These are phyloP conservation scores for Metroxylon sagu DNA, from an alignment of 176 grass and related monocot species.

Conservation along the genomic window DNA sequence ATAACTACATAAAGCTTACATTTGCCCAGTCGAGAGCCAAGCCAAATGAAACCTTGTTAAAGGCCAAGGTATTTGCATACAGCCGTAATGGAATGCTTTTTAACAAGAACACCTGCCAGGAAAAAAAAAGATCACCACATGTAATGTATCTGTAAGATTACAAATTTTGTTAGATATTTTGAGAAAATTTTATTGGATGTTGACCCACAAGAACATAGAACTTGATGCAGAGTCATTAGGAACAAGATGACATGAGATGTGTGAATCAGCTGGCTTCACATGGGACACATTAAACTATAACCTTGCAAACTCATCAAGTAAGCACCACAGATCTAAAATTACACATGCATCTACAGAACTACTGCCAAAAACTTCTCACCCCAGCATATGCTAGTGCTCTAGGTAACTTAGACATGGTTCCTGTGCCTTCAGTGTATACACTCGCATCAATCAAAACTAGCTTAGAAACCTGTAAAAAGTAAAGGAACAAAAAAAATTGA, in stretches of 20 bases:
- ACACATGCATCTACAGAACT: not conserved
- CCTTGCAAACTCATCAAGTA: too few relatives aligned
- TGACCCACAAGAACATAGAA: too few relatives aligned
- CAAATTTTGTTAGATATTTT: too few relatives aligned
- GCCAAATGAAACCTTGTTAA: constrained; percentile 38
- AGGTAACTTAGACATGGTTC: constrained; percentile 61
- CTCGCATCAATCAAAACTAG: constrained; percentile 85
- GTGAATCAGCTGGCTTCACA: too few relatives aligned
- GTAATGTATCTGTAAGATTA: too few relatives aligned
- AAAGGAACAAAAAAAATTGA: not conserved
- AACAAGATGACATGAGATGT: too few relatives aligned
- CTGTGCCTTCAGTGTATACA: constrained; percentile 67
- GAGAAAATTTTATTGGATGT: too few relatives aligned
- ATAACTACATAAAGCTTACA: constrained; percentile 37
- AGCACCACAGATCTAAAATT: too few relatives aligned
- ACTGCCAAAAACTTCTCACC: constrained; percentile 33
- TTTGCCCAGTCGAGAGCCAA: constrained; percentile 55
- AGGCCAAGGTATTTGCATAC: constrained; percentile 51
- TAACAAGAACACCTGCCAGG: constrained; percentile 48
- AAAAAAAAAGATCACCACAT: not conserved
- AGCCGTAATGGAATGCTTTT: constrained; percentile 69
- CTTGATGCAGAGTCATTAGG: too few relatives aligned
- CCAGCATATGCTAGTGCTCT: constrained; percentile 70
- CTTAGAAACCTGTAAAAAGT: constrained; percentile 54
- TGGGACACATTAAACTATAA: too few relatives aligned